phyloP scores from a whole-genome alignment of 108 stramenopile genomes.

The Nitzschia putrida region DNA sequence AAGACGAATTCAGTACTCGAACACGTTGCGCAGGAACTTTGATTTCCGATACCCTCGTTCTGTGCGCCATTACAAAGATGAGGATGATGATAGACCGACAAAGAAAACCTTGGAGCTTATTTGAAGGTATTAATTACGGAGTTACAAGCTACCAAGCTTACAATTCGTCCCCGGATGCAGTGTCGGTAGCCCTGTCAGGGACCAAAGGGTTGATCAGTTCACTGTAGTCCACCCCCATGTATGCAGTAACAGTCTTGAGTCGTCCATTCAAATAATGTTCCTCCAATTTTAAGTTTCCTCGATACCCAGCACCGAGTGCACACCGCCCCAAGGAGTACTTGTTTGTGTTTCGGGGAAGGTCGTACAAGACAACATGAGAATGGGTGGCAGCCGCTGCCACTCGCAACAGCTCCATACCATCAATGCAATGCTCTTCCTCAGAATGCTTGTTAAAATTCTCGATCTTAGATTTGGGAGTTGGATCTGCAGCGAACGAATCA shows the following conservation, averaged over 20 bases:
- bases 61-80: not conserved
- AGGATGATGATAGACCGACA: too few species aligned
- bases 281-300: slow-evolving; percentile 79
- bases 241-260: slow-evolving; percentile 88
- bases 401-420: slow-evolving; percentile 70
- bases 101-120: too few species aligned
- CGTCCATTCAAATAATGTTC: slow-evolving; percentile 86
- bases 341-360: slow-evolving; percentile 80
- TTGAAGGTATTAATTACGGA: too few species aligned
- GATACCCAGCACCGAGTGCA: slow-evolving; percentile 81
- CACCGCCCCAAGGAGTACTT: slow-evolving; percentile 66
- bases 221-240: slow-evolving; percentile 61
- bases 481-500: slow-evolving; percentile 35
- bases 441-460: slow-evolving; percentile 43
- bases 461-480: slow-evolving; percentile 27
- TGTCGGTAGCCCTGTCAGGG: not conserved
- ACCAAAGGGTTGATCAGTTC: slow-evolving; percentile 21
- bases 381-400: slow-evolving; percentile 75
- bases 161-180: slow-evolving; percentile 3
- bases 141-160: not conserved
- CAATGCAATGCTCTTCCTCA: slow-evolving; percentile 42
- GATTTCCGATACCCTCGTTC: not conserved
- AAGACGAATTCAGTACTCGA: not conserved
- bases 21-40: not conserved
- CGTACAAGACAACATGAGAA: slow-evolving; percentile 68